Conservation (phyloP, 2,329 filamentous ascomycete genomes). For the Cladobotryum protrusum region DNA sequence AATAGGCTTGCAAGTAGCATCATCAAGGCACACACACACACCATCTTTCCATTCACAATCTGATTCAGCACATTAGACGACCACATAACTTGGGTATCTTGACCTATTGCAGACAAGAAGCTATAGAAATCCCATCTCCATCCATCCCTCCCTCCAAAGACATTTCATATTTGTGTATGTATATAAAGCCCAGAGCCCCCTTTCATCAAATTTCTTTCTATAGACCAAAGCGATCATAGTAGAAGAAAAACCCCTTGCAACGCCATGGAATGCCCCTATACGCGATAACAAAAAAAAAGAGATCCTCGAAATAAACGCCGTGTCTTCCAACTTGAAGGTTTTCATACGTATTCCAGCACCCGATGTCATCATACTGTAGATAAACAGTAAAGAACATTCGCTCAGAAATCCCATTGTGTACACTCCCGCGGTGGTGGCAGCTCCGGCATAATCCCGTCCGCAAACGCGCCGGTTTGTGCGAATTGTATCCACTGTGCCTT, state of each 20-base stretch:
- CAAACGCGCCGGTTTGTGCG: conserved; percentile 59
- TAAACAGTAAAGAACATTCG: neutral
- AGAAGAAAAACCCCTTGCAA: conserved; percentile 4
- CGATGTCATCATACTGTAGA: conserved; percentile 2
- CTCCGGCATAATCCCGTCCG: conserved; percentile 65
- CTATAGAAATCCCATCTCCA: no score
- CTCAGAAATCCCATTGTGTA: conserved; percentile 65
- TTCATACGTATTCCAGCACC: neutral
- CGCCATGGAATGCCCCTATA: conserved; percentile 15
- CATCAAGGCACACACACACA: no score
- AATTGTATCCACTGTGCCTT: conserved; percentile 60
- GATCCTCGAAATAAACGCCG: conserved; percentile 6
- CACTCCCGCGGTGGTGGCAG: conserved; percentile 74
- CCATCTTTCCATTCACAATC: no score
- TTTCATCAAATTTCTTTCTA: conserved; percentile 10
- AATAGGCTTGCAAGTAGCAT: no score
- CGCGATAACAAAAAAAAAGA: neutral
- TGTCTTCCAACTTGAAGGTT: neutral
- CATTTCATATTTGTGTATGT: no score
- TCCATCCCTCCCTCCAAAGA: no score
- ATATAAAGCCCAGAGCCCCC: no score
- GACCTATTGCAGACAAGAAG: no score
- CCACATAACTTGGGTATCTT: no score
- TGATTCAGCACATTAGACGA: no score
- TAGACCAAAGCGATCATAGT: no score